These are phyloP conservation scores for Ambrosia trifida DNA, from an alignment of 129 eudicot genomes.

Conservation along the genomic window DNA sequence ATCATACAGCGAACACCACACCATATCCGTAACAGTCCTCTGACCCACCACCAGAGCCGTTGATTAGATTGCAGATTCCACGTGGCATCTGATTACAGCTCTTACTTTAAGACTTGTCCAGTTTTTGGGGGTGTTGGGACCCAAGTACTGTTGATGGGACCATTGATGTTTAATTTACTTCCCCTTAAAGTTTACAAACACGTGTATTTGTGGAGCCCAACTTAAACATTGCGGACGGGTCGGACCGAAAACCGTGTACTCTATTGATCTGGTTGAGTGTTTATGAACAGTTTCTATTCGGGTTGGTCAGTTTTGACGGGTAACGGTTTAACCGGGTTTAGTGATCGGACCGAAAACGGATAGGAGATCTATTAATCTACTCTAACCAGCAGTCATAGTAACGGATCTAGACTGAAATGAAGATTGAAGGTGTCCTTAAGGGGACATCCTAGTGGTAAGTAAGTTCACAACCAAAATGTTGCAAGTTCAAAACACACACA, in stretches of 20 bases:
- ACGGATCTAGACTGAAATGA: too few relatives aligned
- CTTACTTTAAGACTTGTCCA: slow-evolving; percentile 28
- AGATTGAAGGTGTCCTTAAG: too few relatives aligned
- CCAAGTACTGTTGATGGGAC: slow-evolving; percentile 34
- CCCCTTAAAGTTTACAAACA: slow-evolving; percentile 26
- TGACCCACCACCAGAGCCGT: slow-evolving; percentile 42
- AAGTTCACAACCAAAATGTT: too few relatives aligned
- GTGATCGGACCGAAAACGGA: too few relatives aligned
- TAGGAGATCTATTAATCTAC: too few relatives aligned
- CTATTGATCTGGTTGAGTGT: too few relatives aligned
- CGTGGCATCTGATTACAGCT: slow-evolving; percentile 36
- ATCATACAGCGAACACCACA: slow-evolving; percentile 40
- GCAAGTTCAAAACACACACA: too few relatives aligned
- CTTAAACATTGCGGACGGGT: slow-evolving; percentile 4
- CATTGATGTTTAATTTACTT: slow-evolving; percentile 31
- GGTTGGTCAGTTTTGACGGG: too few relatives aligned
- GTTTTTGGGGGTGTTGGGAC: slow-evolving; percentile 30
- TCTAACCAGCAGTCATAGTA: too few relatives aligned
- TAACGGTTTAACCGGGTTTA: too few relatives aligned
- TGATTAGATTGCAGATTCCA: slow-evolving; percentile 24
- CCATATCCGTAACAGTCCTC: slow-evolving; percentile 32
- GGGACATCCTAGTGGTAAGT: too few relatives aligned
- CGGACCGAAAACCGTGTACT: neutral
- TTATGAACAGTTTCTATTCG: too few relatives aligned
- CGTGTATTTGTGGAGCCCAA: slow-evolving; percentile 24